Evolutionary conservation across 108 stramenopile species (phyloP).

Genomic region (Pseudonitzschia delicatissima): DNA sequence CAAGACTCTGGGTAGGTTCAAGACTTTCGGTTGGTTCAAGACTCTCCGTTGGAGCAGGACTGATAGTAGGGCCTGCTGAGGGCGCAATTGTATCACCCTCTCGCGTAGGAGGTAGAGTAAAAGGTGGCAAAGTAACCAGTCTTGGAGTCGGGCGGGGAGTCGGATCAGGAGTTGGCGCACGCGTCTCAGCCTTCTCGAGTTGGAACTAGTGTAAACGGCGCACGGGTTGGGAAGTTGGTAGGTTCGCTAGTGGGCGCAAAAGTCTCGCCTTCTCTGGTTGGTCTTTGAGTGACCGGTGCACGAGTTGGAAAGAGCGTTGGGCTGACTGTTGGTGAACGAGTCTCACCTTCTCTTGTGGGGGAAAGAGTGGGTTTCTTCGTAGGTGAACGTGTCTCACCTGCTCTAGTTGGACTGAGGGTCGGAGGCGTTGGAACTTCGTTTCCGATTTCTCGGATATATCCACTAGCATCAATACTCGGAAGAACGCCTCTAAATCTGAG

Average conservation of each 20-base stretch:
- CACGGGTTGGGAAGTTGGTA: not conserved
- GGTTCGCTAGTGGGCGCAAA: not conserved
- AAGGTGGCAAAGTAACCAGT: conserved; percentile 3
- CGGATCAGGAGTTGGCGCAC: conserved; percentile 7
- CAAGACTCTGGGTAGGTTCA: conserved; percentile 2
- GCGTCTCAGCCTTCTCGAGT: not conserved
- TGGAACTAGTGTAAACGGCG: not conserved
- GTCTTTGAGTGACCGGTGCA: not conserved
- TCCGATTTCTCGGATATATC: conserved; percentile 17
- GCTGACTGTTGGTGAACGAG: not conserved
- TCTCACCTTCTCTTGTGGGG: not conserved
- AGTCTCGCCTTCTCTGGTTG: not conserved
- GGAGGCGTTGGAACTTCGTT: conserved; percentile 2
- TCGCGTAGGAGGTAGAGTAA: conserved; percentile 1
- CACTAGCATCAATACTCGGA: conserved; percentile 23
- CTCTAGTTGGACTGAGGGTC: conserved; percentile 4
- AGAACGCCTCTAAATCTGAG: conserved; percentile 14
- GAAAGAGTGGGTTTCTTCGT: not conserved
- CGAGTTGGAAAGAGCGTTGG: not conserved
- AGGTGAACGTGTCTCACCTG: not conserved
- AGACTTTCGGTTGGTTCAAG: not conserved
- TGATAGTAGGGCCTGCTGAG: conserved; percentile 1
- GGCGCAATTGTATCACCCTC: not conserved
- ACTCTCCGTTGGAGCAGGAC: not conserved
- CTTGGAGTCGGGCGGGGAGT: not conserved